Evolutionary conservation across 257 asterid species (phyloP), one percentile per base, ranked within the genome.

Genomic region (Lantana camara): DNA sequence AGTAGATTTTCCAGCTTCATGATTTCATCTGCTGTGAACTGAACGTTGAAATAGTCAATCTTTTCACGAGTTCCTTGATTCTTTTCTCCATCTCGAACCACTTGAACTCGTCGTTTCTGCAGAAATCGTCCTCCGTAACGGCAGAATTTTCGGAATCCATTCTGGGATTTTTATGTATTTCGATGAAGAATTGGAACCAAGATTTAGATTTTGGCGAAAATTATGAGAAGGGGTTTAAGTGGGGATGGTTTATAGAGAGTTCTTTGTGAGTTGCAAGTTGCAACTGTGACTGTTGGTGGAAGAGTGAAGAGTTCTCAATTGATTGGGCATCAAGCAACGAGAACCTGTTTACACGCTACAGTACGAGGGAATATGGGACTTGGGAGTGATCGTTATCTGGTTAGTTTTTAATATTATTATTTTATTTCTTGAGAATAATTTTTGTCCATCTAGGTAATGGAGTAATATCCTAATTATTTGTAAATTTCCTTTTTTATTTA

Each of bases 261-360:
- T 55, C 16, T 10, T 7, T 14, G 8, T 14, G 13, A 42, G 11
- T 27, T 27, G 4, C 32, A 5, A 27, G 32, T 27, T 27, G 2
- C 4, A 27, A 27, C 4, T 20, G n/a, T 29, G 15, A 27, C 20
- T 45, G 2, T 15, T 4, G 11, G 60, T 52, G 35, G 57, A 51
- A 51, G 35, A 14, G 67, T 58, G 32, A 35, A 35, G 14, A 3
- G 23, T 45, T 11, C 20, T 13, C 29, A n/a, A n/a, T 42, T 27
- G 57, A 49, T 72, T 72, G 77, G 72, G 45, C 58, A 7, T 35
- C 77, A 72, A 72, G 72, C 4, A 70, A 63, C 47, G 3, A 35
- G 35, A n/a, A 10, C 12, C 56, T 19, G 61, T 55, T 57, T 34
- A 32, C 63, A 35, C 62, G 29, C 16, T 16, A 15, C 4, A 34